These are phyloP conservation scores for Verticillium tricorpus DNA, from an alignment of 2,329 filamentous ascomycete species.

Conservation along the genomic window DNA sequence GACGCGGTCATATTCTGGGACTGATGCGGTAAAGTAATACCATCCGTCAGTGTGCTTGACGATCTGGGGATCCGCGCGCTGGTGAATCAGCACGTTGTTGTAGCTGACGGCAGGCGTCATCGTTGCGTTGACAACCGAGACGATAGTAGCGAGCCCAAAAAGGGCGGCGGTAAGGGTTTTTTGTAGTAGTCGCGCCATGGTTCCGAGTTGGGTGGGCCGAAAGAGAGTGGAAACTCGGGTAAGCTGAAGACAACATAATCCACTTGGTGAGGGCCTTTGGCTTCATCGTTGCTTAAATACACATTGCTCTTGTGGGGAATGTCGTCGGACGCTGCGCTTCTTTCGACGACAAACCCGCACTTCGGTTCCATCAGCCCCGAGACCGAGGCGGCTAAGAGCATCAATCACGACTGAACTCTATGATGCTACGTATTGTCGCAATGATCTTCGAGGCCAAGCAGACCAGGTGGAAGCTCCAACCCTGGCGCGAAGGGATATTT, in stretches of 20 bases:
- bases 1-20: slow-evolving; percentile 12
- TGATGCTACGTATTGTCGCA: too few species aligned
- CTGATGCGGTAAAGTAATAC: slow-evolving; percentile 16
- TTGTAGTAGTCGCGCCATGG: not conserved
- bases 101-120: slow-evolving; percentile 19
- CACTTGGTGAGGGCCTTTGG: not conserved
- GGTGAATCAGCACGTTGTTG: slow-evolving; percentile 20
- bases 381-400: not conserved
- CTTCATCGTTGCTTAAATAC: not conserved
- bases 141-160: not conserved
- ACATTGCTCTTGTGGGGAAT: not conserved
- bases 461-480: too few species aligned
- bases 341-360: not conserved
- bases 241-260: not conserved
- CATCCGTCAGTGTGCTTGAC: slow-evolving; percentile 19
- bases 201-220: not conserved
- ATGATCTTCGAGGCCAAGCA: too few species aligned
- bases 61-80: slow-evolving; percentile 24
- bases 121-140: not conserved
- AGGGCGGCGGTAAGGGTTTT: not conserved
- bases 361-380: not conserved
- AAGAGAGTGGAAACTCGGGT: not conserved
- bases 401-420: too few species aligned
- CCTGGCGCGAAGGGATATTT: too few species aligned
- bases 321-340: not conserved